phyloP scores from a whole-genome alignment of 2,329 filamentous ascomycete species.

The Apiospora pterosperma region DNA sequence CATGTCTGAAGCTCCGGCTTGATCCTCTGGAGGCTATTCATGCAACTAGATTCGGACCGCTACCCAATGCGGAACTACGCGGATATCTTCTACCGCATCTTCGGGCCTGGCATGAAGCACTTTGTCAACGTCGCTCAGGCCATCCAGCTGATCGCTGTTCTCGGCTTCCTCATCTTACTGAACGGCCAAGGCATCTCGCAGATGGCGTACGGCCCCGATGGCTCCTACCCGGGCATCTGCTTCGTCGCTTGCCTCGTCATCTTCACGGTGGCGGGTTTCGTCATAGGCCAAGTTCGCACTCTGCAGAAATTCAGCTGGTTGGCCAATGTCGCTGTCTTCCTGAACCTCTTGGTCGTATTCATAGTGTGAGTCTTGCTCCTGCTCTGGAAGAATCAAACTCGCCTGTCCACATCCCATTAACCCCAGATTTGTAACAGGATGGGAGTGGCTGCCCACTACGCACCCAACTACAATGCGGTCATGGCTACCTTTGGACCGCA shows the following conservation, averaged over 20 bases:
- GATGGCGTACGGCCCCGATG: slow-evolving; percentile 20
- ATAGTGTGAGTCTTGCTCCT: slow-evolving; percentile 27
- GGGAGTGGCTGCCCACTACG: slow-evolving; percentile 45
- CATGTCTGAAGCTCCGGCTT: slow-evolving; percentile 32
- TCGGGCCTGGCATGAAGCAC: slow-evolving; percentile 40
- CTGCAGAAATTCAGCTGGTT: slow-evolving; percentile 52
- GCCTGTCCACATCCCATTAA: background rate
- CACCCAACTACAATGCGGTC: slow-evolving; percentile 42
- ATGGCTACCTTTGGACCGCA: slow-evolving; percentile 28
- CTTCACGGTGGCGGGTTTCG: slow-evolving; percentile 46
- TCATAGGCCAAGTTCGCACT: slow-evolving; percentile 54
- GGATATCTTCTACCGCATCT: slow-evolving; percentile 45
- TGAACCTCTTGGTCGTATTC: slow-evolving; percentile 52
- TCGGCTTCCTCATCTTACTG: slow-evolving; percentile 46
- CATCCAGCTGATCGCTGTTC: slow-evolving; percentile 45
- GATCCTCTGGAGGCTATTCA: slow-evolving; percentile 41
- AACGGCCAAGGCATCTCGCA: slow-evolving; percentile 53
- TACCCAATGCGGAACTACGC: slow-evolving; percentile 45
- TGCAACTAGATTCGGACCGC: slow-evolving; percentile 43
- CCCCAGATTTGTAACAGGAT: slow-evolving; percentile 32
- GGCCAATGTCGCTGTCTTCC: slow-evolving; percentile 52
- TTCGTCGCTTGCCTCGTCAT: slow-evolving; percentile 50
- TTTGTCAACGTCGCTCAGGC: slow-evolving; percentile 46
- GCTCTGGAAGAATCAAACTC: background rate
- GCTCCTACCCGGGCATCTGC: slow-evolving; percentile 44